Evolutionary conservation across 352 stramenopile species (phyloP).

Genomic region (Phytophthora hibernalis): DNA sequence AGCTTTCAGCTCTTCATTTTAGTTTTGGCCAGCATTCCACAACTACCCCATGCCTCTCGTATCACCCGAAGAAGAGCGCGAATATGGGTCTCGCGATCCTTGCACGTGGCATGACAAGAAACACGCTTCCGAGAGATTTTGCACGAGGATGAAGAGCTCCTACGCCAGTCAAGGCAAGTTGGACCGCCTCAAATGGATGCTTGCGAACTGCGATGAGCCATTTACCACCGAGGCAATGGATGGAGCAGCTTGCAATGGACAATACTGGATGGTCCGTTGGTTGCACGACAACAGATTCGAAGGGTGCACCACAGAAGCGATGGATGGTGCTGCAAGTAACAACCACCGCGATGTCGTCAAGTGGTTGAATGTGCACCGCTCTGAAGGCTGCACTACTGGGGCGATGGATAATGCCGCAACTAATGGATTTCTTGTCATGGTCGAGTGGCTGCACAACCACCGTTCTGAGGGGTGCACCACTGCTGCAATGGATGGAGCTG

Average conservation of each 20-base stretch:
- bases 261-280: neutral
- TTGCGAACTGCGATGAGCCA: constrained; percentile 18
- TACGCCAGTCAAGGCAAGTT: neutral
- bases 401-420: constrained; percentile 20
- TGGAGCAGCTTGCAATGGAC: constrained; percentile 7
- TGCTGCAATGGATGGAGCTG: constrained; percentile 24
- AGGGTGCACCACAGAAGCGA: constrained; percentile 22
- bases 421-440: neutral
- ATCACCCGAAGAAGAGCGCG: constrained; percentile 1
- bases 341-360: neutral
- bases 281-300: constrained; percentile 19
- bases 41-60: neutral
- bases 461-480: constrained; percentile 18
- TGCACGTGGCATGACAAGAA: constrained; percentile 19
- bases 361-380: constrained; percentile 21
- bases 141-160: constrained; percentile 16
- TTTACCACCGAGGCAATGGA: constrained; percentile 31
- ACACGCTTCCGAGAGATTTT: constrained; percentile 13
- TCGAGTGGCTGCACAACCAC: constrained; percentile 9
- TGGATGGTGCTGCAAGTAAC: constrained; percentile 13
- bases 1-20: neutral
- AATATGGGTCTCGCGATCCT: constrained; percentile 1
- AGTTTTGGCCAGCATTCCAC: neutral
- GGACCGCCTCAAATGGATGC: constrained; percentile 8
- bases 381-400: constrained; percentile 9